A percentile compares a stretch with the other conserved stretches of the same genome.
phyloP scores from a whole-genome alignment of 2,329 filamentous ascomycete genomes.

The Drechslerella coelobrocha region DNA sequence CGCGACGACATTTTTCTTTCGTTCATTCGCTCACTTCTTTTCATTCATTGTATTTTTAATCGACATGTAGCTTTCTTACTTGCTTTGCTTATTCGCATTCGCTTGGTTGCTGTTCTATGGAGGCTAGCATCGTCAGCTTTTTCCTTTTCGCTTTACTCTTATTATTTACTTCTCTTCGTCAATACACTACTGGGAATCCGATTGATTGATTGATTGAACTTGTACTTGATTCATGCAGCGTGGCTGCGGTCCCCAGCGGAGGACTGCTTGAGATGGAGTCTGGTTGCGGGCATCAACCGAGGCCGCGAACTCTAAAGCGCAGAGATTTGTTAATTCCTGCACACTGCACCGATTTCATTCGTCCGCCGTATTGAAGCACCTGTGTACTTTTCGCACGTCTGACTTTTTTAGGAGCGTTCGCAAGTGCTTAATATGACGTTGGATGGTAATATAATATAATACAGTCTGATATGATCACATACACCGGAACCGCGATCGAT shows the following conservation, averaged over 20 bases:
- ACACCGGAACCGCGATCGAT: conserved; percentile 1
- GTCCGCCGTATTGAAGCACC: background rate
- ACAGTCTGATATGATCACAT: too few relatives aligned
- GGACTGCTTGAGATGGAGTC: too few relatives aligned
- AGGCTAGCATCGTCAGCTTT: background rate
- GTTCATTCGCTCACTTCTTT: background rate
- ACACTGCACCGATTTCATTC: conserved; percentile 4
- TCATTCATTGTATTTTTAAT: too few relatives aligned
- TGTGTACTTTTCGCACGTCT: background rate
- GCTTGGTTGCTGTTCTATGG: background rate
- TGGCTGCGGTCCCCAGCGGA: conserved; percentile 12
- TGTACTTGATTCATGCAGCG: too few relatives aligned
- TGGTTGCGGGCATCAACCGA: too few relatives aligned
- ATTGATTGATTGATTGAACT: too few relatives aligned
- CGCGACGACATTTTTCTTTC: background rate
- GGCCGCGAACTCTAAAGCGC: conserved; percentile 17
- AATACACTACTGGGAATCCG: too few relatives aligned
- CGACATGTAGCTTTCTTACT: background rate
- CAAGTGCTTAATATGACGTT: background rate
- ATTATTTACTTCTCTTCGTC: background rate
- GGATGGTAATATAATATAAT: too few relatives aligned
- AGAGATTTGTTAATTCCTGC: conserved; percentile 24
- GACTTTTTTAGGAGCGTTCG: background rate
- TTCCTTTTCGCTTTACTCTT: background rate
- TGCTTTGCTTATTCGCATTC: background rate